Evolutionary conservation across 768 basidiomycete species (phyloP).

Genomic region (Russula vinacea): DNA sequence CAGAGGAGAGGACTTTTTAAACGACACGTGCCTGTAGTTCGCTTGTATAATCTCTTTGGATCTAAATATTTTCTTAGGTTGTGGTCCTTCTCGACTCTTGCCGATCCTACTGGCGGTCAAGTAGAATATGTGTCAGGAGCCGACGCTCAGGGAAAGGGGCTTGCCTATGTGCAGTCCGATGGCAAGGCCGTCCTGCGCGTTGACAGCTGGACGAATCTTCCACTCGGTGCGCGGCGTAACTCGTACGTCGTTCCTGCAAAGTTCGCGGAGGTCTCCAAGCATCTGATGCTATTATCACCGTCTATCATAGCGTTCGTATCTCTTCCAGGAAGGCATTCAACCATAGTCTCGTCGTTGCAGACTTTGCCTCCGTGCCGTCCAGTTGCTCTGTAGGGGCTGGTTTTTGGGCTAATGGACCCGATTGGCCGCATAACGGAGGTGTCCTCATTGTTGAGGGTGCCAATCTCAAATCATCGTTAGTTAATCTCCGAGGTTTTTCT

Average conservation of each 20-base stretch:
- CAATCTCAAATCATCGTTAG: not conserved
- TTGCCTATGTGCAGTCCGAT: not conserved
- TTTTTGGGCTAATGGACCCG: not conserved
- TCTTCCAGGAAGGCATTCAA: not conserved
- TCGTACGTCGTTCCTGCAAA: slow-evolving; percentile 15
- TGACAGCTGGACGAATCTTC: slow-evolving; percentile 13
- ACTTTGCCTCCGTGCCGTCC: slow-evolving; percentile 21
- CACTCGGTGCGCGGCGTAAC: slow-evolving; percentile 1
- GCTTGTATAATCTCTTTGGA: not conserved
- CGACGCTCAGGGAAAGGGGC: not conserved
- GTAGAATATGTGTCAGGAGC: not conserved
- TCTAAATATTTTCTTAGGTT: not conserved
- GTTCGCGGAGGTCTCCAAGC: not conserved
- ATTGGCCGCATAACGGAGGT: slow-evolving; percentile 19
- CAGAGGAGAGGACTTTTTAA: not conserved
- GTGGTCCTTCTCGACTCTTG: slow-evolving; percentile 9
- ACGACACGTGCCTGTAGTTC: not conserved
- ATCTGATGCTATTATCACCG: not conserved
- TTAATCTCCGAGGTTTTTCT: not conserved
- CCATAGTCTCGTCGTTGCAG: not conserved
- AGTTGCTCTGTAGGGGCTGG: not conserved
- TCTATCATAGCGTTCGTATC: not conserved
- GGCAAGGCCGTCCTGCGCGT: too few relatives aligned
- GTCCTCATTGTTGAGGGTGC: slow-evolving; percentile 38
- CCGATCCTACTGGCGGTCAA: not conserved